phyloP scores from a whole-genome alignment of 2,329 filamentous ascomycete species.

The Diatrype stigma region DNA sequence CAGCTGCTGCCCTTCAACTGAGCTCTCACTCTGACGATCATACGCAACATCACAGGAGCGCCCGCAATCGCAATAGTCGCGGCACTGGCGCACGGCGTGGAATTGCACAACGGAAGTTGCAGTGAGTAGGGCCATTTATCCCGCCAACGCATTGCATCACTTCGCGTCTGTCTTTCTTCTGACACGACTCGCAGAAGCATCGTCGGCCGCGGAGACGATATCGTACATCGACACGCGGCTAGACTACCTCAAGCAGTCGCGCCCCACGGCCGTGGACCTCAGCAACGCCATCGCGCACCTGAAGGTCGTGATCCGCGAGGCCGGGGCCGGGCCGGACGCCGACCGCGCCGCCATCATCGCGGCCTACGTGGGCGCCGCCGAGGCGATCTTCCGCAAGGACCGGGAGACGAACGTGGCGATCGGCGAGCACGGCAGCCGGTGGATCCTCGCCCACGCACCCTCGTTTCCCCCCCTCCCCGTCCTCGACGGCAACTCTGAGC shows the following conservation, averaged over 20 bases:
- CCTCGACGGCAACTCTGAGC: no score
- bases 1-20: conserved; percentile 83
- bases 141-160: no score
- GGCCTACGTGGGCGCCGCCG: conserved; percentile 74
- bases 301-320: conserved; percentile 54
- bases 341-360: conserved; percentile 54
- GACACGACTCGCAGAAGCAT: conserved; percentile 28
- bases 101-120: conserved; percentile 59
- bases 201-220: conserved; percentile 53
- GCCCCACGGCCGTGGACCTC: conserved; percentile 92
- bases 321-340: no score
- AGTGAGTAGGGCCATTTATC: no score
- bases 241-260: conserved; percentile 81
- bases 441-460: conserved; percentile 63
- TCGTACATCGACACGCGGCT: conserved; percentile 71
- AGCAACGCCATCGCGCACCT: conserved; percentile 84
- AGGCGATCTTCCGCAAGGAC: conserved; percentile 83
- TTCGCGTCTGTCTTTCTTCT: conserved; percentile 11
- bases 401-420: conserved; percentile 83
- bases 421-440: conserved; percentile 76
- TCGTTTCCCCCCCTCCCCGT: no score
- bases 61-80: conserved; percentile 99
- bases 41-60: conserved; percentile 49
- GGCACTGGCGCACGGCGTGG: conserved; percentile 80
- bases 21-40: no score